These are phyloP conservation scores for Petunia hybrid DNA, from an alignment of 305 asterid genomes.

Conservation along the genomic window DNA sequence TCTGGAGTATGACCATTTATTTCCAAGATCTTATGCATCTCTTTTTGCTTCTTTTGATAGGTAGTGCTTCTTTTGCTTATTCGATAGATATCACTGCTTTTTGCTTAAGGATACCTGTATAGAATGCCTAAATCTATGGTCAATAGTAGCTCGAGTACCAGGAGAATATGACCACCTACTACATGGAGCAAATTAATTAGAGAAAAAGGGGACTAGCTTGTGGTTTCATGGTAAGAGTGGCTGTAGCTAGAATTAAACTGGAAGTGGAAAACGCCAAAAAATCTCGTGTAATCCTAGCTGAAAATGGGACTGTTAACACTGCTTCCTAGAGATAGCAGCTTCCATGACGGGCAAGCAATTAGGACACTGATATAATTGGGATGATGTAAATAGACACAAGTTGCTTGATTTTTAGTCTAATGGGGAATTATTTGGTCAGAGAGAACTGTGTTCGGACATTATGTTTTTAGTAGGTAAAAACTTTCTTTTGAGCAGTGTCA, in stretches of 20 bases:
- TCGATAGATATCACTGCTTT: background rate
- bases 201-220: background rate
- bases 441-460: background rate
- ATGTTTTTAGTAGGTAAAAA: background rate
- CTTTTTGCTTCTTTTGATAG: too few relatives aligned
- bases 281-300: background rate
- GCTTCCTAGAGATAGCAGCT: background rate
- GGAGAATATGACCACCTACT: background rate
- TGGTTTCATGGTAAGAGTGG: background rate
- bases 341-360: background rate
- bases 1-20: background rate
- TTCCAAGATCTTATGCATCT: background rate
- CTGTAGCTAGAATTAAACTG: background rate
- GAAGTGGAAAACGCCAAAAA: background rate
- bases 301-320: background rate
- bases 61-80: background rate
- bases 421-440: background rate
- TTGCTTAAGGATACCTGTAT: background rate
- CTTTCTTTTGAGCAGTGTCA: background rate
- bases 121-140: background rate
- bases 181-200: conserved; percentile 1
- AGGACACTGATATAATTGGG: background rate
- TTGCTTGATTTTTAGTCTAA: background rate
- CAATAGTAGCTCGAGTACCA: background rate
- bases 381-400: background rate